A percentile compares a stretch with the other conserved stretches of the same genome.
Evolutionary conservation across 495 filamentous ascomycete genomes (phyloP).

Genomic region (Lophiotrema nucula): DNA sequence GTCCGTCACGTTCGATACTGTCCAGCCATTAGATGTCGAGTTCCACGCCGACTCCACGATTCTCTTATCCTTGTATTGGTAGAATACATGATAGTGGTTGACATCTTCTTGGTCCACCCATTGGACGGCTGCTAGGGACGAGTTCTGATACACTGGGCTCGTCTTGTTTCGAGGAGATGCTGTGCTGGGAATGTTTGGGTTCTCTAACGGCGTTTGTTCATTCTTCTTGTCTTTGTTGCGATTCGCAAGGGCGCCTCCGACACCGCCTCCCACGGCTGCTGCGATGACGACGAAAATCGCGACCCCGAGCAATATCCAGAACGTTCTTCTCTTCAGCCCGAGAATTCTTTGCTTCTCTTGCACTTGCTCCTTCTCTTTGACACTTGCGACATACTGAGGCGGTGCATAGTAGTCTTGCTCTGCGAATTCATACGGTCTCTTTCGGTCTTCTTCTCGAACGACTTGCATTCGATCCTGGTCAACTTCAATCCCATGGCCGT

Average conservation of each 20-base stretch:
- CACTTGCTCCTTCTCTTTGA: too few relatives aligned
- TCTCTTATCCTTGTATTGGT: background rate
- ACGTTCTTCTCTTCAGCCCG: too few relatives aligned
- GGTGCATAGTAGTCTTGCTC: too few relatives aligned
- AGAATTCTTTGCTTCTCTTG: too few relatives aligned
- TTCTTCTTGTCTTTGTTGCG: too few relatives aligned
- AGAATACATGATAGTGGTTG: background rate
- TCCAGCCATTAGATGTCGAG: background rate
- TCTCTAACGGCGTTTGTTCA: too few relatives aligned
- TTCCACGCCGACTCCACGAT: background rate
- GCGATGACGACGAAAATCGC: background rate
- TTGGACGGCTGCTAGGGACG: background rate
- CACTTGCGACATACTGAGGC: too few relatives aligned
- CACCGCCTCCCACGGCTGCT: background rate
- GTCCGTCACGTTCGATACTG: background rate
- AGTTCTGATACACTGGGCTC: background rate
- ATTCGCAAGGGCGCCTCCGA: background rate
- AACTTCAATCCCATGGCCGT: too few relatives aligned
- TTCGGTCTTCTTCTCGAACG: too few relatives aligned
- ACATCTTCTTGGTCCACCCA: background rate
- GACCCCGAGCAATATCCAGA: background rate
- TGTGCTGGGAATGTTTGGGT: background rate
- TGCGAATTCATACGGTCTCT: too few relatives aligned
- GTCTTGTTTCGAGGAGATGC: background rate
- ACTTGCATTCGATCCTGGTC: too few relatives aligned